These are phyloP conservation scores for Solanum microdontum DNA, from an alignment of 257 asterid species.

Conservation along the genomic window DNA sequence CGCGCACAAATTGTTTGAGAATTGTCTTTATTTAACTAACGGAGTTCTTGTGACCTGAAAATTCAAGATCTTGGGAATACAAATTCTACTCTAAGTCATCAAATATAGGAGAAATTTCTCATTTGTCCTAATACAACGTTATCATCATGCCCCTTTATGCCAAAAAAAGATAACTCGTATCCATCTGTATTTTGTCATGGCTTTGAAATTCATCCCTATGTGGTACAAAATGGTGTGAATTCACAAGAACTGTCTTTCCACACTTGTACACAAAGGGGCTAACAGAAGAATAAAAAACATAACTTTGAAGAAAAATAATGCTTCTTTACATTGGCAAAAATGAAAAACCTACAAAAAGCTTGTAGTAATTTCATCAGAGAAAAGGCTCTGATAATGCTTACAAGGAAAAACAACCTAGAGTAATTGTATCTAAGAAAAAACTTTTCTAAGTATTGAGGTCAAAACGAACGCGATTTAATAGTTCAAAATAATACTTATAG, in stretches of 20 bases:
- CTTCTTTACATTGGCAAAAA: slow-evolving; percentile 14
- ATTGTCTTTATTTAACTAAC: not conserved
- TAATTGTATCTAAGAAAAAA: slow-evolving; percentile 4
- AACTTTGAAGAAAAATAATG: not conserved
- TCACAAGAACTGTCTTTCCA: not conserved
- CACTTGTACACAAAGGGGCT: not conserved
- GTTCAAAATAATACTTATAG: not conserved
- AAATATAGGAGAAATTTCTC: not conserved
- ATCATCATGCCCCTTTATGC: not conserved
- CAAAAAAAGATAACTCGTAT: not conserved
- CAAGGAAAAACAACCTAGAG: slow-evolving; percentile 20
- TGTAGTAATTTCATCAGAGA: not conserved
- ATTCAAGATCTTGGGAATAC: not conserved
- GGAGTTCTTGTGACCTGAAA: not conserved
- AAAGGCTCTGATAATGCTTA: not conserved
- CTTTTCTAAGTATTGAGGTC: not conserved
- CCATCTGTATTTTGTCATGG: not conserved
- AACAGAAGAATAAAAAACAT: not conserved
- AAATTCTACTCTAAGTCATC: not conserved
- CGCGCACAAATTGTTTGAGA: not conserved
- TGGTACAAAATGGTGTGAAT: not conserved
- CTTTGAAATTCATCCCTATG: not conserved
- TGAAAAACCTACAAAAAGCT: slow-evolving; percentile 11
- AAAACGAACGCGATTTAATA: not conserved
- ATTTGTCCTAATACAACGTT: not conserved